Conservation (phyloP, 148 eudicot genomes). For the Nepenthes mirabilis region DNA sequence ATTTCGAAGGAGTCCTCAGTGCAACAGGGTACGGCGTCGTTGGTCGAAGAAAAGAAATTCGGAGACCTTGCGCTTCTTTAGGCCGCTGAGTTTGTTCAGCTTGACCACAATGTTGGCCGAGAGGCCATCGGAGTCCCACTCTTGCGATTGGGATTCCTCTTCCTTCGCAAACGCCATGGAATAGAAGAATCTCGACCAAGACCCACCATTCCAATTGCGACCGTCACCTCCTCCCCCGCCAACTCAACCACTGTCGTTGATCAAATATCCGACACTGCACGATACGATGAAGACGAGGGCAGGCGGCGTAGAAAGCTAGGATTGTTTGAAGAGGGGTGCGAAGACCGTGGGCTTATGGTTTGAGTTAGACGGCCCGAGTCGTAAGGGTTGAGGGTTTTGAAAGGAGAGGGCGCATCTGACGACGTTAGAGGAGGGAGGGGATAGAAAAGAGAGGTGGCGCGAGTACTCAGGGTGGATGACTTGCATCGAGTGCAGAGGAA, state of each 20-base stretch:
- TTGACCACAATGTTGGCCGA: constrained; percentile 61
- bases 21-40: constrained; percentile 22
- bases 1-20: constrained; percentile 83
- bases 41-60: constrained; percentile 52
- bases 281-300: constrained; percentile 16
- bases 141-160: constrained; percentile 27
- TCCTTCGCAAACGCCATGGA: constrained; percentile 44
- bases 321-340: background rate
- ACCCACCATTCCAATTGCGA: constrained; percentile 22
- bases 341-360: too few relatives aligned
- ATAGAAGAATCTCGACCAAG: constrained; percentile 41
- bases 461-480: too few relatives aligned
- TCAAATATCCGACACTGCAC: constrained; percentile 21
- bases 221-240: constrained; percentile 30
- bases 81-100: constrained; percentile 60
- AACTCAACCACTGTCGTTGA: constrained; percentile 9
- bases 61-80: constrained; percentile 64
- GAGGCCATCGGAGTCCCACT: constrained; percentile 73
- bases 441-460: too few relatives aligned
- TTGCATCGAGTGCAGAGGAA: too few relatives aligned
- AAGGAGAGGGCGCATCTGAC: too few relatives aligned
- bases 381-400: too few relatives aligned
- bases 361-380: too few relatives aligned
- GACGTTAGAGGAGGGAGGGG: too few relatives aligned
- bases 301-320: constrained; percentile 8